phyloP scores from a whole-genome alignment of 257 asterid genomes.

The Leonotis leonurus region DNA sequence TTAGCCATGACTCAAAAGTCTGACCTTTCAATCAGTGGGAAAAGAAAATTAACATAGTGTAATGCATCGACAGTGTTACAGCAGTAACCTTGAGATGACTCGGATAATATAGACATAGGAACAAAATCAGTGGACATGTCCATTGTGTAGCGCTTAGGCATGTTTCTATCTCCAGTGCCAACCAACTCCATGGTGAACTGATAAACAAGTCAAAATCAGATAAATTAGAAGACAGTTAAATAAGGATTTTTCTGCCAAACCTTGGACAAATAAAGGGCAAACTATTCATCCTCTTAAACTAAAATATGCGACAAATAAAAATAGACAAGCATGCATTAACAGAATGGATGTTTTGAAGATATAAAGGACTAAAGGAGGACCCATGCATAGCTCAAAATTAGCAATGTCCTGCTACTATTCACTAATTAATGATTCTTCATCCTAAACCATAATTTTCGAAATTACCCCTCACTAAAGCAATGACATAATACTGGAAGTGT shows the following conservation, averaged over 20 bases:
- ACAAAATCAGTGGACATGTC: constrained; percentile 80
- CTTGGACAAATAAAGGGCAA: constrained; percentile 1
- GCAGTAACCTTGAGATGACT: constrained; percentile 65
- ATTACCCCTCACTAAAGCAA: background rate
- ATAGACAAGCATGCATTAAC: background rate
- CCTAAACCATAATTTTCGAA: background rate
- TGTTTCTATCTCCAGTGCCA: constrained; percentile 43
- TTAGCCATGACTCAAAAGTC: background rate
- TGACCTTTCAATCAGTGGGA: constrained; percentile 1
- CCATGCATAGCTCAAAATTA: background rate
- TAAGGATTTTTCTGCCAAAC: background rate
- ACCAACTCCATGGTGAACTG: constrained; percentile 88
- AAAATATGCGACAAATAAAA: constrained; percentile 16
- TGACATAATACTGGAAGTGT: background rate
- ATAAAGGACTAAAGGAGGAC: background rate
- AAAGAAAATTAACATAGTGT: background rate
- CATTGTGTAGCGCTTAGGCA: constrained; percentile 65
- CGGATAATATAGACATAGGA: constrained; percentile 82
- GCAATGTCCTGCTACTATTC: background rate
- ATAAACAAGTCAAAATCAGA: constrained; percentile 21
- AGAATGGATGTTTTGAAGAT: background rate
- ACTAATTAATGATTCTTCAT: background rate
- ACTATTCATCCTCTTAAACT: constrained; percentile 12
- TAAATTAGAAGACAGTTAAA: constrained; percentile 18
- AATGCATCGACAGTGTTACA: background rate